Conservation (phyloP, 2,329 filamentous ascomycete genomes). For the Venturia oleaginea region DNA sequence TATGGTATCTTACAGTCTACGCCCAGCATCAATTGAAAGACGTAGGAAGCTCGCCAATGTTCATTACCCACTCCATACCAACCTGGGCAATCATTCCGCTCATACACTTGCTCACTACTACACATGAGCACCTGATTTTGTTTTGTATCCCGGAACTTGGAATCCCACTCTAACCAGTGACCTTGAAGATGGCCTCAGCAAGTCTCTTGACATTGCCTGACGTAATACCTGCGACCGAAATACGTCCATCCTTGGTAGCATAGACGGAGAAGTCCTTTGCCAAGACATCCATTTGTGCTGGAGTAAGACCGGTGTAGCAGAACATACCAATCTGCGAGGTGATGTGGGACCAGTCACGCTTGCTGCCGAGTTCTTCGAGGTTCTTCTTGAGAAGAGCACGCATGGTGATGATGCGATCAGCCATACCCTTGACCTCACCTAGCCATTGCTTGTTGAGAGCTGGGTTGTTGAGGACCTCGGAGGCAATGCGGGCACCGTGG, state of each 20-base stretch:
- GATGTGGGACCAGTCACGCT: conserved; percentile 98
- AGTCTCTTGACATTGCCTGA: conserved; percentile 69
- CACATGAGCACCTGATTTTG: background rate
- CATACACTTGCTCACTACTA: background rate
- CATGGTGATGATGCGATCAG: conserved; percentile 98
- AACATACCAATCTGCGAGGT: conserved; percentile 98
- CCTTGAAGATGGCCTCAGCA: conserved; percentile 75
- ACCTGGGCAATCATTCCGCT: background rate
- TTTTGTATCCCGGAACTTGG: background rate
- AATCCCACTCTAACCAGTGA: conserved; percentile 49
- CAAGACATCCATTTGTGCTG: conserved; percentile 84
- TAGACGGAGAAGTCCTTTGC: conserved; percentile 91
- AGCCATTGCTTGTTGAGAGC: conserved; percentile 90
- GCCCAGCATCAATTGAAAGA: background rate
- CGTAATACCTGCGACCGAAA: conserved; percentile 79
- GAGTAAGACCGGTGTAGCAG: conserved; percentile 86
- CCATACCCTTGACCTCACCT: conserved; percentile 95
- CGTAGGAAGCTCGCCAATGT: background rate
- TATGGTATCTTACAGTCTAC: background rate
- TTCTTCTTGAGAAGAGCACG: conserved; percentile 88
- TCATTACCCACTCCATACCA: background rate
- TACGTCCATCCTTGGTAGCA: conserved; percentile 85
- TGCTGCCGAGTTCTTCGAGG: conserved; percentile 87
- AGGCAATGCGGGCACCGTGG: conserved; percentile 89
- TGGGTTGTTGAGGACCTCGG: conserved; percentile 80